Evolutionary conservation across 1,284 basidiomycete genomes (phyloP).

Genomic region (Athelia sp.): DNA sequence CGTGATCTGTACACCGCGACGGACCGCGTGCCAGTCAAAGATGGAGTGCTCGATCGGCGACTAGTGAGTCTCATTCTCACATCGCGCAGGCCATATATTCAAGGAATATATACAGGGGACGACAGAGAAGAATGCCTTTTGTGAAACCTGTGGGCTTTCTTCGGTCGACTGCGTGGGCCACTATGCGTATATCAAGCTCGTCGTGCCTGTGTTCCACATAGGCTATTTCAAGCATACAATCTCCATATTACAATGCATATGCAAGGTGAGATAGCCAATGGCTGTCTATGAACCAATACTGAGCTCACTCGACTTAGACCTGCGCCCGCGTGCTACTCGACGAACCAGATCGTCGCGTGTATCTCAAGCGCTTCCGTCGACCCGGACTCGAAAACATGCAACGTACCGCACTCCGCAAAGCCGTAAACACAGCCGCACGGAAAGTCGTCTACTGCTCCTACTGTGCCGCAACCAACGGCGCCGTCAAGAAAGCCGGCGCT

Average conservation of each 20-base stretch:
- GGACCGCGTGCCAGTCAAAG: constrained; percentile 80
- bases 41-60: constrained; percentile 87
- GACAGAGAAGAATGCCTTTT: constrained; percentile 88
- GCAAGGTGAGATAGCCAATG: constrained; percentile 91
- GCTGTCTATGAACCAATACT: constrained; percentile 6
- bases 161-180: constrained; percentile 97
- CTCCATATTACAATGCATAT: constrained; percentile 90
- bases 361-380: constrained; percentile 85
- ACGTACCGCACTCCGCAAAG: constrained; percentile 80
- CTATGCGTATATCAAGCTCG: constrained; percentile 95
- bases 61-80: constrained; percentile 49
- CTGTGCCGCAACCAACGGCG: constrained; percentile 91
- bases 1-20: constrained; percentile 83
- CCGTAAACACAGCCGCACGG: constrained; percentile 85
- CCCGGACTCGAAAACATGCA: constrained; percentile 93
- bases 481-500: constrained; percentile 94
- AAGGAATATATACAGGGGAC: constrained; percentile 66
- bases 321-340: constrained; percentile 94
- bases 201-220: constrained; percentile 96
- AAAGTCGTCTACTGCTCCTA: constrained; percentile 93
- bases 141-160: constrained; percentile 92
- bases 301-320: constrained; percentile 52
- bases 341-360: constrained; percentile 81
- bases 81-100: constrained; percentile 3
- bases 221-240: constrained; percentile 98